Evolutionary conservation across 2,329 filamentous ascomycete species (phyloP).

Genomic region (Drechslerella stenobrocha): DNA sequence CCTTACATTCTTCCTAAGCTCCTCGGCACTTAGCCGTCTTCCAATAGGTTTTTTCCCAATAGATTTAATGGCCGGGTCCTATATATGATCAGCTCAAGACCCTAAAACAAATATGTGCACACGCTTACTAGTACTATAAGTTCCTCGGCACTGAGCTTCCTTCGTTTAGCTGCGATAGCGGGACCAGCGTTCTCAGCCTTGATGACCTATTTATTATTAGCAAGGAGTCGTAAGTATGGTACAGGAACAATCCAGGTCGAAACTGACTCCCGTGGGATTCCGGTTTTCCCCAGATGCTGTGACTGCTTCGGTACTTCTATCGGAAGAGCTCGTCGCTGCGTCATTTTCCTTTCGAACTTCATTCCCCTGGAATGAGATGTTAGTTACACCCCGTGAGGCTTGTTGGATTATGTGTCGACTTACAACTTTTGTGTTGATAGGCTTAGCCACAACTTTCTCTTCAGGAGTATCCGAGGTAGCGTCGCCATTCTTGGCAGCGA

Average conservation of each 20-base stretch:
- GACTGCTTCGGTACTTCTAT: no score
- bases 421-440: slow-evolving; percentile 12
- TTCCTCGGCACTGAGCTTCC: slow-evolving; percentile 10
- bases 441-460: neutral
- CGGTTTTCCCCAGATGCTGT: no score
- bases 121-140: slow-evolving; percentile 10
- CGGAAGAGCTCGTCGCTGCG: no score
- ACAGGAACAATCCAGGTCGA: neutral
- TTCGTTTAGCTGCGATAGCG: neutral
- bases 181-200: neutral
- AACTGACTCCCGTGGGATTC: no score
- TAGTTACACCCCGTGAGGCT: neutral
- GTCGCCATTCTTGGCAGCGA: slow-evolving; percentile 16
- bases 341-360: neutral
- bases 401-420: slow-evolving; percentile 13
- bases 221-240: neutral
- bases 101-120: neutral
- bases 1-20: slow-evolving; percentile 31
- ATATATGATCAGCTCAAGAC: neutral
- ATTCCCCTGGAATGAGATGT: neutral
- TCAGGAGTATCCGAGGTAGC: slow-evolving; percentile 27
- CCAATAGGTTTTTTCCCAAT: slow-evolving; percentile 1
- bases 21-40: slow-evolving; percentile 27
- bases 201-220: neutral
- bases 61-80: slow-evolving; percentile 17